phyloP scores from a whole-genome alignment of 306 rosid genomes.

The Lathyrus tuberosus region DNA sequence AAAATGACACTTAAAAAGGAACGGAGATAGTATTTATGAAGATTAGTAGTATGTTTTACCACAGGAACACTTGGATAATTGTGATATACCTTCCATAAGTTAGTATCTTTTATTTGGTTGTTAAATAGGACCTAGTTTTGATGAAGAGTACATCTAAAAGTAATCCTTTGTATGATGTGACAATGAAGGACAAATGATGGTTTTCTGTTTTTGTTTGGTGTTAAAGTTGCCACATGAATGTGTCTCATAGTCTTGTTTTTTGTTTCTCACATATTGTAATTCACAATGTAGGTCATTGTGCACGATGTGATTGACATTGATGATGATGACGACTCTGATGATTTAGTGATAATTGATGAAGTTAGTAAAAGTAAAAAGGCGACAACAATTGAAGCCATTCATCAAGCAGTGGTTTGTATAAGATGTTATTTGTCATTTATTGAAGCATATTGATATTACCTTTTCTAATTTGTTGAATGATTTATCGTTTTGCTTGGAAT shows the following conservation, averaged over 20 bases:
- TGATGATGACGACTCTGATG: slow-evolving; percentile 51
- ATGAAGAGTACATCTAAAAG: neutral
- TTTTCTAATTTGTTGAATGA: too few relatives aligned
- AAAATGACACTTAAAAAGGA: too few relatives aligned
- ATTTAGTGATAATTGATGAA: slow-evolving; percentile 55
- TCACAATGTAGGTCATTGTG: slow-evolving; percentile 47
- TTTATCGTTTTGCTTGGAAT: too few relatives aligned
- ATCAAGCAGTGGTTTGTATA: slow-evolving; percentile 54
- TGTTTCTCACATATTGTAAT: slow-evolving; percentile 24
- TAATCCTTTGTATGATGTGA: neutral
- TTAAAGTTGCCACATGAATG: neutral
- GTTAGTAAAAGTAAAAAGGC: slow-evolving; percentile 52
- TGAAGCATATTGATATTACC: too few relatives aligned
- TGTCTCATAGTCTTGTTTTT: neutral
- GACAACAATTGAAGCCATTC: slow-evolving; percentile 48
- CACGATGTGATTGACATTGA: slow-evolving; percentile 72
- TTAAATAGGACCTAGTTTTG: neutral
- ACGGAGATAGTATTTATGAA: too few relatives aligned
- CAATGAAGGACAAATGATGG: neutral
- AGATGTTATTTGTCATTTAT: too few relatives aligned
- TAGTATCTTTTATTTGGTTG: neutral
- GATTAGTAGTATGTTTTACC: too few relatives aligned
- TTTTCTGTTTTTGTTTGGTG: neutral
- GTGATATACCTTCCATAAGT: too few relatives aligned
- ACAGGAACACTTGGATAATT: too few relatives aligned